Conservation (phyloP, 2,329 filamentous ascomycete genomes). For the Stachybotrys echinatus region DNA sequence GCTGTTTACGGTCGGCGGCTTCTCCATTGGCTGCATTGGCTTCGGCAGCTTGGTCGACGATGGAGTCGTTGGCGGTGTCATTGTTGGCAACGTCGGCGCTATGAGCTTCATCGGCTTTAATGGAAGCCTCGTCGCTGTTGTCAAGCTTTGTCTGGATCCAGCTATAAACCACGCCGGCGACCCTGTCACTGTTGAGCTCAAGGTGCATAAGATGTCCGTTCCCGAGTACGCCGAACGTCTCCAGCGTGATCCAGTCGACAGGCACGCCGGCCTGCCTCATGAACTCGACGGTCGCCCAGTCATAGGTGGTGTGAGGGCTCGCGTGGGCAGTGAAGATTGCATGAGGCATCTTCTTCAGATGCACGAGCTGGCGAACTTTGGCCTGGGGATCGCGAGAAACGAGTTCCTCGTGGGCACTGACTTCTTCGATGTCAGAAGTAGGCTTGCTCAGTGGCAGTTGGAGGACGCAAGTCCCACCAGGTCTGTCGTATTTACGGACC, state of each 20-base stretch:
- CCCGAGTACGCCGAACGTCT: conserved; percentile 36
- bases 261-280: conserved; percentile 45
- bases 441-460: not conserved
- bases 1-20: too few relatives aligned
- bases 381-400: conserved; percentile 1
- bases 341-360: conserved; percentile 41
- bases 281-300: conserved; percentile 48
- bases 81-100: not conserved
- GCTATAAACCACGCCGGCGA: conserved; percentile 29
- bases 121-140: not conserved
- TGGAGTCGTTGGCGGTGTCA: not conserved
- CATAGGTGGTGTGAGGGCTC: conserved; percentile 48
- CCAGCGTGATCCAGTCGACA: conserved; percentile 38
- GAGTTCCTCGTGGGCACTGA: conserved; percentile 3
- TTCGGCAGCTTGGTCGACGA: too few relatives aligned
- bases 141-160: conserved; percentile 25
- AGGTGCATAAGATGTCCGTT: conserved; percentile 53
- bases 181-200: conserved; percentile 43
- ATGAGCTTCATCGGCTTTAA: not conserved
- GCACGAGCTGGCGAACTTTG: conserved; percentile 33
- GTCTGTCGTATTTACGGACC: conserved; percentile 5
- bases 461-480: conserved; percentile 12
- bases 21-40: too few relatives aligned
- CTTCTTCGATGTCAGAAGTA: not conserved
- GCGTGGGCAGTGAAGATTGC: conserved; percentile 47